Evolutionary conservation across 139 green algal genomes (phyloP).

Genomic region (Tetraselmis striata): DNA sequence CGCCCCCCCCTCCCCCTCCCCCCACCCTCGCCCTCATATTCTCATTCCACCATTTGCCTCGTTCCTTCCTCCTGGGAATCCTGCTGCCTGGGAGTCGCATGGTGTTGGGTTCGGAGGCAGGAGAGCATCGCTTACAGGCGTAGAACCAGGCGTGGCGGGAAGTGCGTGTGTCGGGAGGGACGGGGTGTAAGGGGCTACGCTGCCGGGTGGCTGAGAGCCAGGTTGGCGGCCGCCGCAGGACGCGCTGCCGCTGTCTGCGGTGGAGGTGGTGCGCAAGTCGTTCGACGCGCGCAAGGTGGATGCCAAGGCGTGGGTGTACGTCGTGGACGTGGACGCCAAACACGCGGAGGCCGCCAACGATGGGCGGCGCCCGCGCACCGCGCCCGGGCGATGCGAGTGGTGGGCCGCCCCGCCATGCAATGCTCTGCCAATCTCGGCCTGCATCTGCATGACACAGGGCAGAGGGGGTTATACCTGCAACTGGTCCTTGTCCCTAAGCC

Average conservation of each 20-base stretch:
- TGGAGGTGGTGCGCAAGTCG: constrained; percentile 49
- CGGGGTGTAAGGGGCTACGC: not conserved
- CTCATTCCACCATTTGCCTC: not conserved
- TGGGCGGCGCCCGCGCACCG: not conserved
- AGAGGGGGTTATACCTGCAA: too few relatives aligned
- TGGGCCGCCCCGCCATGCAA: too few relatives aligned
- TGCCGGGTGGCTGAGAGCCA: not conserved
- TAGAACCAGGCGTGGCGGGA: too few relatives aligned
- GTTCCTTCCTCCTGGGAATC: not conserved
- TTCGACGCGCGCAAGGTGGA: constrained; percentile 35
- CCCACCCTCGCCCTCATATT: too few relatives aligned
- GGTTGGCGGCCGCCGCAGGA: not conserved
- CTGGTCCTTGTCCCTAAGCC: too few relatives aligned
- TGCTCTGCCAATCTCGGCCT: too few relatives aligned
- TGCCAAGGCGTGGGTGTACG: constrained; percentile 50
- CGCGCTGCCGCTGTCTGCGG: not conserved
- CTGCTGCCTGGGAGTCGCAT: not conserved
- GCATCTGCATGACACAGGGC: too few relatives aligned
- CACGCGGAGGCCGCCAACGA: constrained; percentile 7
- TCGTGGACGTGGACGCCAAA: constrained; percentile 46
- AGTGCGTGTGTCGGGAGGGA: not conserved
- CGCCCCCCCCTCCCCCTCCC: too few relatives aligned
- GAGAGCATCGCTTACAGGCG: not conserved
- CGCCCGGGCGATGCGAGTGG: not conserved
- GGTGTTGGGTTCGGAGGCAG: not conserved